These are phyloP conservation scores for Rhodotorula sp. DNA, from an alignment of 1,284 basidiomycete genomes.

Conservation along the genomic window DNA sequence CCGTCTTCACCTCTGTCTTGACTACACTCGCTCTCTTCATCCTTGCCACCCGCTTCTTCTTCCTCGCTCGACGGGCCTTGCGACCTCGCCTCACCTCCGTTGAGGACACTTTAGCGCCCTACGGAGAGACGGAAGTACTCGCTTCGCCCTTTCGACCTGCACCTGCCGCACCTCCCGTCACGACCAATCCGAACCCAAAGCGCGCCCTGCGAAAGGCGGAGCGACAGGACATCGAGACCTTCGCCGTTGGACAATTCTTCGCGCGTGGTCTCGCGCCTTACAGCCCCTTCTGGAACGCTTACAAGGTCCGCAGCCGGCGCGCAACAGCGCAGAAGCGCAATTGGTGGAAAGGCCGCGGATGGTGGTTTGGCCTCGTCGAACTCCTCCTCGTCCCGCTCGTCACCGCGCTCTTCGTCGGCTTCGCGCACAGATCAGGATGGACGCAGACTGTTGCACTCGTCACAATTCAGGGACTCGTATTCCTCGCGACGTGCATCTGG, in stretches of 20 bases:
- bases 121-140: not conserved
- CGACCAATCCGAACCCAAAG: constrained; percentile 17
- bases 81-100: constrained; percentile 25
- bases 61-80: constrained; percentile 43
- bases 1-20: constrained; percentile 59
- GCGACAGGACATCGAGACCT: constrained; percentile 13
- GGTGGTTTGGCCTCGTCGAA: constrained; percentile 52
- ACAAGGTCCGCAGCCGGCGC: constrained; percentile 43
- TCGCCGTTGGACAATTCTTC: constrained; percentile 45
- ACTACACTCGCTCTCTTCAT: constrained; percentile 57
- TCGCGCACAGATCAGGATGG: constrained; percentile 61
- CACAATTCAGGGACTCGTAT: constrained; percentile 63
- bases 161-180: not conserved
- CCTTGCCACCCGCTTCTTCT: constrained; percentile 50
- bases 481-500: constrained; percentile 60
- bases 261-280: constrained; percentile 51
- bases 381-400: constrained; percentile 51
- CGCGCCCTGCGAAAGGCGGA: constrained; percentile 22
- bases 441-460: constrained; percentile 71
- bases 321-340: constrained; percentile 18
- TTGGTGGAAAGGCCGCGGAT: constrained; percentile 36
- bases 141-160: constrained; percentile 5
- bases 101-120: not conserved
- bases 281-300: constrained; percentile 51
- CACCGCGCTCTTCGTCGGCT: constrained; percentile 70